Evolutionary conservation across 768 basidiomycete species (phyloP).

Genomic region (Trametes cinnabarina): DNA sequence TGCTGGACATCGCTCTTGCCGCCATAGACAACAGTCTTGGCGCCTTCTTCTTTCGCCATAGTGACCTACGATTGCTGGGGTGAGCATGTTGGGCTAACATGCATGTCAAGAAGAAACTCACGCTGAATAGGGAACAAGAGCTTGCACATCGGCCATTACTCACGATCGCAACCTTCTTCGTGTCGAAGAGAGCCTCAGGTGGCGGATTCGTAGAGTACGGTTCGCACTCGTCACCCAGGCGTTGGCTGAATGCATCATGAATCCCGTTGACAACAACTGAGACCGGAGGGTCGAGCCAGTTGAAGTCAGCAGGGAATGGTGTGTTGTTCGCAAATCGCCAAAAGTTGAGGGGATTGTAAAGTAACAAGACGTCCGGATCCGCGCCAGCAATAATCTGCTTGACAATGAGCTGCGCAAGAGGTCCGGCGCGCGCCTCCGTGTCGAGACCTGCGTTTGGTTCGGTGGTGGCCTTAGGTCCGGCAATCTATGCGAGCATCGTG

Average conservation of each 20-base stretch:
- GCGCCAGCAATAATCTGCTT: conserved; percentile 39
- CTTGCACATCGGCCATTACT: conserved; percentile 45
- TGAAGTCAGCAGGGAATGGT: conserved; percentile 37
- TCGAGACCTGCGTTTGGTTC: conserved; percentile 56
- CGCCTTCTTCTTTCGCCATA: conserved; percentile 58
- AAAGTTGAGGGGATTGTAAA: conserved; percentile 49
- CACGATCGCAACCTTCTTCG: conserved; percentile 50
- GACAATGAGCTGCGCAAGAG: conserved; percentile 50
- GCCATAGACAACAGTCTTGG: conserved; percentile 56
- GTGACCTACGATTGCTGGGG: conserved; percentile 51
- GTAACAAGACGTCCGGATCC: conserved; percentile 44
- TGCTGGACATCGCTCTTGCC: conserved; percentile 47
- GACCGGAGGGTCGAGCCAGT: conserved; percentile 49
- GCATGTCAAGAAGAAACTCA: conserved; percentile 12
- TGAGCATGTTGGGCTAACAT: not conserved
- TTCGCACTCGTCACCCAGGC: conserved; percentile 36
- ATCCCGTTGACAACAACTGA: conserved; percentile 45
- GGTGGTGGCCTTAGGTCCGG: conserved; percentile 49
- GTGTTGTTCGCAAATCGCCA: conserved; percentile 49
- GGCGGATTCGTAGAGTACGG: conserved; percentile 39
- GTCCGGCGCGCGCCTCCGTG: conserved; percentile 46
- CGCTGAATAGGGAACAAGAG: conserved; percentile 30
- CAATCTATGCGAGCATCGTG: conserved; percentile 32
- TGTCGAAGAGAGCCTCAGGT: conserved; percentile 44
- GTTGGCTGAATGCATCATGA: conserved; percentile 49